These are phyloP conservation scores for Ogataea ganodermae DNA, from an alignment of 805 yeast genomes.

Conservation along the genomic window DNA sequence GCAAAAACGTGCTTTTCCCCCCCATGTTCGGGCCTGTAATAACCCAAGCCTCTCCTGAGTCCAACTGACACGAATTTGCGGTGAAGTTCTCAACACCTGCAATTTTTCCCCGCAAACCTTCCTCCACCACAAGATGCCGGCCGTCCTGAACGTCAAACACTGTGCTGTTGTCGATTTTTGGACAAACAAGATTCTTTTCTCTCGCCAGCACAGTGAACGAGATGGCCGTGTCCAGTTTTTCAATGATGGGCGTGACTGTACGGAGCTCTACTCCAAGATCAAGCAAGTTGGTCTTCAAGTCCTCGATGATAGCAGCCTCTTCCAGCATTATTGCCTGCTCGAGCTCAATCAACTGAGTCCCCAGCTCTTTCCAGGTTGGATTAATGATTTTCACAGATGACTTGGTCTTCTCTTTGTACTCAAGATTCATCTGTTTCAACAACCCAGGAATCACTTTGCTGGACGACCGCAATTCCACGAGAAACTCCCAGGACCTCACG, in stretches of 20 bases:
- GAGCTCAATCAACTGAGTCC: slow-evolving; percentile 45
- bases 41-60: slow-evolving; percentile 46
- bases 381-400: slow-evolving; percentile 38
- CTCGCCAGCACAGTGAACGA: slow-evolving; percentile 72
- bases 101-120: slow-evolving; percentile 55
- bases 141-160: slow-evolving; percentile 60
- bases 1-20: slow-evolving; percentile 74
- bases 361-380: slow-evolving; percentile 56
- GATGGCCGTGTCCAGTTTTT: slow-evolving; percentile 68
- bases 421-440: slow-evolving; percentile 15
- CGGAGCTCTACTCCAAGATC: slow-evolving; percentile 49
- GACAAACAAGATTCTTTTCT: slow-evolving; percentile 70
- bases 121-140: slow-evolving; percentile 85
- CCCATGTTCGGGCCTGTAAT: slow-evolving; percentile 94
- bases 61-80: slow-evolving; percentile 43
- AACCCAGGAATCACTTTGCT: slow-evolving; percentile 24
- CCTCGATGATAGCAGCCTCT: slow-evolving; percentile 55
- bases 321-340: slow-evolving; percentile 51
- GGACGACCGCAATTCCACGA: slow-evolving; percentile 31
- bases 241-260: slow-evolving; percentile 47
- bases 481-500: slow-evolving; percentile 27
- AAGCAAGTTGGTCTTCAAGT: slow-evolving; percentile 50
- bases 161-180: slow-evolving; percentile 53
- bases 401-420: slow-evolving; percentile 29
- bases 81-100: slow-evolving; percentile 44